A percentile compares a stretch with the other conserved stretches of the same genome.
Evolutionary conservation across 177 flowering plant genomes (phyloP).

Genomic region (Vitis hybrid): DNA sequence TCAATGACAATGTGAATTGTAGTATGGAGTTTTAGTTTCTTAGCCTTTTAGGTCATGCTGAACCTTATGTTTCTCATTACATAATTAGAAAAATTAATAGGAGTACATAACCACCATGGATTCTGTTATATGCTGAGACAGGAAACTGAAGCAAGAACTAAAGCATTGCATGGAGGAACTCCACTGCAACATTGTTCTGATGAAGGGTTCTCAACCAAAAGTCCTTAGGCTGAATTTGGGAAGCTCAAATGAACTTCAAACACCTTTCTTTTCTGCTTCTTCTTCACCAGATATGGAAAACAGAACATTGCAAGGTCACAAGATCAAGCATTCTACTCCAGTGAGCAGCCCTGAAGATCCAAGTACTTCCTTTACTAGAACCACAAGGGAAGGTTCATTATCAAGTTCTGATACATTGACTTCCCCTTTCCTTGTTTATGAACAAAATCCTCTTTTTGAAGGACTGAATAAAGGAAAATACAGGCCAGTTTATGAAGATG

Average conservation of each 20-base stretch:
- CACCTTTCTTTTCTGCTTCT: slow-evolving; percentile 55
- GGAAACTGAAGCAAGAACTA: slow-evolving; percentile 71
- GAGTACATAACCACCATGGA: slow-evolving; percentile 1
- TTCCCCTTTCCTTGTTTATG: slow-evolving; percentile 55
- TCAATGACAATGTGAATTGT: not conserved
- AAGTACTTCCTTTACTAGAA: slow-evolving; percentile 46
- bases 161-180: slow-evolving; percentile 60
- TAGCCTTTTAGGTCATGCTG: too few species aligned
- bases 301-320: slow-evolving; percentile 27
- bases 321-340: slow-evolving; percentile 74
- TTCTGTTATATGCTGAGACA: slow-evolving; percentile 26
- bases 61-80: not conserved
- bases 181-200: slow-evolving; percentile 60
- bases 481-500: slow-evolving; percentile 10
- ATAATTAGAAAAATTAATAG: not conserved
- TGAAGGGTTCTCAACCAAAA: slow-evolving; percentile 60
- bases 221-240: slow-evolving; percentile 76
- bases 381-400: slow-evolving; percentile 34
- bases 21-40: not conserved
- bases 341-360: slow-evolving; percentile 81
- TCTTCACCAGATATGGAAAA: slow-evolving; percentile 36
- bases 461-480: slow-evolving; percentile 28
- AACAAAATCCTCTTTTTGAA: slow-evolving; percentile 73
- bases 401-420: slow-evolving; percentile 39
- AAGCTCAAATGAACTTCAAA: slow-evolving; percentile 44